Conservation (phyloP, 495 filamentous ascomycete species). For the Penicillium crystallinum region DNA sequence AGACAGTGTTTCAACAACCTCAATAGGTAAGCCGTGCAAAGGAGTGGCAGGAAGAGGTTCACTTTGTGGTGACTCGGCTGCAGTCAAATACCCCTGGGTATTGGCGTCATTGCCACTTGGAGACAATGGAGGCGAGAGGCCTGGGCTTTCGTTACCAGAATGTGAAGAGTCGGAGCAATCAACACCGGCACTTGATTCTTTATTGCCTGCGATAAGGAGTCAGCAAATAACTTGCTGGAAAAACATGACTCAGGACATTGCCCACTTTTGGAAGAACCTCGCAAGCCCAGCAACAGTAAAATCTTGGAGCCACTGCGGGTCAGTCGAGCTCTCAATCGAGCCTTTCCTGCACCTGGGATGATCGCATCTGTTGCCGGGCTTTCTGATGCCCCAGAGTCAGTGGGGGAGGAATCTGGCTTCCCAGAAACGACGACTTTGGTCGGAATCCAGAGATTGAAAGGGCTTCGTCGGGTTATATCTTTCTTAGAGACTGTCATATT, state of each 20-base stretch:
- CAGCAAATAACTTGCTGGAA: not conserved
- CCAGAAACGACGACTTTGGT: constrained; percentile 11
- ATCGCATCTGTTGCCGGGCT: constrained; percentile 18
- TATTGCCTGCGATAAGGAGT: constrained; percentile 10
- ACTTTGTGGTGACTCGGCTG: not conserved
- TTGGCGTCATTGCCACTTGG: not conserved
- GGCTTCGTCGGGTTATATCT: constrained; percentile 15
- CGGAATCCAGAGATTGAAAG: constrained; percentile 20
- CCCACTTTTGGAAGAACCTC: constrained; percentile 18
- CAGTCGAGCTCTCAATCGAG: constrained; percentile 14
- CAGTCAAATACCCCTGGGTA: not conserved
- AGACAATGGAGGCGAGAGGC: not conserved
- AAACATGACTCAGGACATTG: not conserved
- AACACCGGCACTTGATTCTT: constrained; percentile 10
- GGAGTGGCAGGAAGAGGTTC: constrained; percentile 4
- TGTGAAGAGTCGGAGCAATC: constrained; percentile 6
- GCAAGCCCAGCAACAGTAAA: constrained; percentile 19
- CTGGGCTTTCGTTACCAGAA: not conserved
- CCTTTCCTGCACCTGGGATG: constrained; percentile 1
- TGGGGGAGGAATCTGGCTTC: constrained; percentile 11
- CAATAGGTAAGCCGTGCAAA: not conserved
- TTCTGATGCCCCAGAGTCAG: constrained; percentile 26
- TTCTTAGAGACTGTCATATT: constrained; percentile 20
- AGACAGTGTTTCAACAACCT: not conserved
- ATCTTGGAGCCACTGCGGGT: constrained; percentile 24